phyloP scores from a whole-genome alignment of 2,329 filamentous ascomycete genomes.

The Emericellopsis atlantica region DNA sequence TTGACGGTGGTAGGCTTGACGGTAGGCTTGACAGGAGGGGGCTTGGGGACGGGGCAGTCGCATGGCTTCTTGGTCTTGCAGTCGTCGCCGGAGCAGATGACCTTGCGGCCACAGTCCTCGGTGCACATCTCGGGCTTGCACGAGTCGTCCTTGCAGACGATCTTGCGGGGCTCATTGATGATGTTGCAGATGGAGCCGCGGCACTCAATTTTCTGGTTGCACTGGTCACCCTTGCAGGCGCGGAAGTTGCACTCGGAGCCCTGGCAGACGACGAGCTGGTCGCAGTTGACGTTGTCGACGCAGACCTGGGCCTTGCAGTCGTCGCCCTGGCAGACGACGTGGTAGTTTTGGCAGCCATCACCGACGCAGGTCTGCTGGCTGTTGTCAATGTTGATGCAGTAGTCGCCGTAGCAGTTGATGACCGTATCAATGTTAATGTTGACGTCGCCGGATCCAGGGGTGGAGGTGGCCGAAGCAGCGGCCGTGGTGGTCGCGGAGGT shows the following conservation, averaged over 20 bases:
- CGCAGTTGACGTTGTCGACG: slow-evolving; percentile 2
- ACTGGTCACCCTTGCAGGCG: slow-evolving; percentile 6
- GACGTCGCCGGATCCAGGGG: background rate
- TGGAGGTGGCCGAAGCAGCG: background rate
- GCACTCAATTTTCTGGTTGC: slow-evolving; percentile 20
- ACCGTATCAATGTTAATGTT: slow-evolving; percentile 1
- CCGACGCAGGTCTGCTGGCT: slow-evolving; percentile 9
- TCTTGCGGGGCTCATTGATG: slow-evolving; percentile 14
- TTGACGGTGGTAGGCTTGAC: too few relatives aligned
- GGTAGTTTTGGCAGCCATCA: slow-evolving; percentile 5
- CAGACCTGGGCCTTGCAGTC: slow-evolving; percentile 5
- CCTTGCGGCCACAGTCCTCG: slow-evolving; percentile 13
- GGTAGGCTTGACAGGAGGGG: too few relatives aligned
- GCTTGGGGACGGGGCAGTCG: background rate
- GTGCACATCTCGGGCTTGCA: slow-evolving; percentile 17
- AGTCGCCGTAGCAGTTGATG: slow-evolving; percentile 12
- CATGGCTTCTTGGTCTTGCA: slow-evolving; percentile 9
- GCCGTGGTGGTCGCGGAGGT: background rate
- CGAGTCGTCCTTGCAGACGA: slow-evolving; percentile 17
- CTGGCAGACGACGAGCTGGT: slow-evolving; percentile 6
- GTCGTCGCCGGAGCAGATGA: slow-evolving; percentile 11
- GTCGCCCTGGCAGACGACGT: slow-evolving; percentile 6
- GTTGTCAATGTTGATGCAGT: slow-evolving; percentile 3
- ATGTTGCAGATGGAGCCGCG: slow-evolving; percentile 17
- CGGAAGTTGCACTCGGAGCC: slow-evolving; percentile 5